Evolutionary conservation across 805 yeast genomes (phyloP), one percentile per base, ranked within the genome.

Genomic region (Kazachstania taianensis): DNA sequence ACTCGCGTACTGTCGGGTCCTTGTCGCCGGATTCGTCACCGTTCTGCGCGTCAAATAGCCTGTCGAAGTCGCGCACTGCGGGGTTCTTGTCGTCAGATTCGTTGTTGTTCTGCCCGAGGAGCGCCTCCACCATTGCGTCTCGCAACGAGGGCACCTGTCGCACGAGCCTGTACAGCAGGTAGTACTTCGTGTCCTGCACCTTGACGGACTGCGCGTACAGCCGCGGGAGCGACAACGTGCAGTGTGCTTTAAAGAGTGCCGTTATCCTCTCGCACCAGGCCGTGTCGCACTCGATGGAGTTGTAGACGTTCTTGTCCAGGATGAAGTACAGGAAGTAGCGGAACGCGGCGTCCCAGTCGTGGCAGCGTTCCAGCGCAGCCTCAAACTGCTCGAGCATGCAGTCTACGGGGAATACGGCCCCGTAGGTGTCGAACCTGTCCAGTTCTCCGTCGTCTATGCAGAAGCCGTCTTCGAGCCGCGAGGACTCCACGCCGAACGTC

Each of bases 221-320:
- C n/a, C n/a, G n/a, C n/a, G n/a, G n/a, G n/a, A n/a, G n/a, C n/a
- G n/a, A n/a, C n/a, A n/a, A n/a, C n/a, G n/a, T n/a, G n/a, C n/a
- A n/a, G n/a, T n/a, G n/a, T n/a, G n/a, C n/a, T n/a, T n/a, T n/a
- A n/a, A n/a, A n/a, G n/a, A n/a, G n/a, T n/a, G n/a, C n/a, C n/a
- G n/a, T n/a, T n/a, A n/a, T 20, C 22, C 18, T 38, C 13, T 12
- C 13, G 30, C 56, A 50, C 52, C 48, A 41, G 1, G 23, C 13
- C 1, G 39, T n/a, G 17, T 47, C 42, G 22, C 44, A 43, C 13
- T 41, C 44, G 7, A 41, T 20, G 5, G 53, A 46, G 13, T 49
- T 48, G 38, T 39, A 57, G 9, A 55, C 25, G 13, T 50, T 53
- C 20, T 53, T 43, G 33, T 57, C 62, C 15, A 57, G 38, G 9